Base-by-base conservation (phyloP, 2,329 filamentous ascomycete genomes). In the Talaromyces sp. region DNA sequence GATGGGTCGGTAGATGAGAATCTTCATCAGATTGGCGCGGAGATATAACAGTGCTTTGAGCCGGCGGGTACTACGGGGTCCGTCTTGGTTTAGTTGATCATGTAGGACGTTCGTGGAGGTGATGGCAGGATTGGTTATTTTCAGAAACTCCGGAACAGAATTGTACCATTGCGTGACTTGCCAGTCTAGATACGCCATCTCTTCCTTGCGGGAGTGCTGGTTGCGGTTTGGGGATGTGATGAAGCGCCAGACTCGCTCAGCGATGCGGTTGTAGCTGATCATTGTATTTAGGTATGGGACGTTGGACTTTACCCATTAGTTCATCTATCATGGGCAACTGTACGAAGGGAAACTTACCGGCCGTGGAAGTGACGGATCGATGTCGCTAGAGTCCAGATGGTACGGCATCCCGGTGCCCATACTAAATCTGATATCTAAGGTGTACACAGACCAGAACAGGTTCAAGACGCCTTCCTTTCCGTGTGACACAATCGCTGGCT, bases 371-470 rank as follows among this genome's bases (percentile, higher is more conserved):
- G 85, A 85, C 0, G 89, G 87, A 70, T 96, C 93, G 66, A 97
- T 91, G 72, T 96, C 92, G 4, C 89, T 86, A 71, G 97, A 92
- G 69, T 93, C 89, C 19, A 96, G 80, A 1, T 90, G 88, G 76
- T 92, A 96, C 0, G 92, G 92, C 80, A 96, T 86, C 0, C 93
- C 93, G 0, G 91, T 93, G 19, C 89, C 91, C 71, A 97, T 94
- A 65, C 90, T 92, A 91, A 92, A 97, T 58, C 92, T 85, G 60
- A 92, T 85, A 74, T 97, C 93, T n/a, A 96, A 82, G 0, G 93
- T 87, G 72, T 94, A 96, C 19, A 93, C 88, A 1, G 89, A 89
- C 93, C 92, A 97, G 76, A 96, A 96, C 5, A 92, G 86, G 50
- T 89, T 86, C 10, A 93, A 82, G 0, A 90, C 89, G 45, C 86